Conservation (phyloP, 139 green algal species). For the Zygnema cylindricum region DNA sequence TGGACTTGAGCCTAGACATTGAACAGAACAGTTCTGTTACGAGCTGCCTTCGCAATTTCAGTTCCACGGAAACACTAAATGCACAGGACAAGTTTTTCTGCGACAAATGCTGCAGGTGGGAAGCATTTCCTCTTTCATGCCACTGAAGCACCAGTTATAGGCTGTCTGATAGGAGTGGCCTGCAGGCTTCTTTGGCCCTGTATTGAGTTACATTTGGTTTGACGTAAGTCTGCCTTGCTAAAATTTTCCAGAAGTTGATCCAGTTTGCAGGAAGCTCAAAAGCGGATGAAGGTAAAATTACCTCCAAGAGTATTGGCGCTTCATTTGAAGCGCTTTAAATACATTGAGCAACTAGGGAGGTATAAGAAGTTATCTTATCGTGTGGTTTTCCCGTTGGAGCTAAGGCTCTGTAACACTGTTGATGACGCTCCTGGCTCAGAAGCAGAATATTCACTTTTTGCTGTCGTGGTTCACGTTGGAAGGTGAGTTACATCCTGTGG, state of each 20-base stretch:
- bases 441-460: slow-evolving; percentile 83
- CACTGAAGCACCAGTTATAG: no score
- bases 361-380: slow-evolving; percentile 92
- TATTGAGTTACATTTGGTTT: no score
- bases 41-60: slow-evolving; percentile 89
- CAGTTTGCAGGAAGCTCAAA: slow-evolving; percentile 82
- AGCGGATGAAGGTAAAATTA: slow-evolving; percentile 85
- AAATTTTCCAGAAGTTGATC: neutral
- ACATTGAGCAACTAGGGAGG: slow-evolving; percentile 76
- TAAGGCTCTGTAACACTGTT: slow-evolving; percentile 90
- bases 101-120: slow-evolving; percentile 84
- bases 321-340: slow-evolving; percentile 98
- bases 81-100: slow-evolving; percentile 96
- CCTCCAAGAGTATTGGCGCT: slow-evolving; percentile 85
- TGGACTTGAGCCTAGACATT: slow-evolving; percentile 95
- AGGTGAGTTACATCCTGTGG: slow-evolving; percentile 15
- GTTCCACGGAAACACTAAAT: slow-evolving; percentile 78
- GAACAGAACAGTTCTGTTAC: slow-evolving; percentile 89
- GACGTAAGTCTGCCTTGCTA: no score
- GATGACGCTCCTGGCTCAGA: slow-evolving; percentile 67
- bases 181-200: no score
- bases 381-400: slow-evolving; percentile 95
- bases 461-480: slow-evolving; percentile 95
- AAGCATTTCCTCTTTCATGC: no score
- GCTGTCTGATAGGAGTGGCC: no score